Evolutionary conservation across 2,329 filamentous ascomycete species (phyloP), one percentile per base, ranked within the genome.

Genomic region (Cadophora gregata): DNA sequence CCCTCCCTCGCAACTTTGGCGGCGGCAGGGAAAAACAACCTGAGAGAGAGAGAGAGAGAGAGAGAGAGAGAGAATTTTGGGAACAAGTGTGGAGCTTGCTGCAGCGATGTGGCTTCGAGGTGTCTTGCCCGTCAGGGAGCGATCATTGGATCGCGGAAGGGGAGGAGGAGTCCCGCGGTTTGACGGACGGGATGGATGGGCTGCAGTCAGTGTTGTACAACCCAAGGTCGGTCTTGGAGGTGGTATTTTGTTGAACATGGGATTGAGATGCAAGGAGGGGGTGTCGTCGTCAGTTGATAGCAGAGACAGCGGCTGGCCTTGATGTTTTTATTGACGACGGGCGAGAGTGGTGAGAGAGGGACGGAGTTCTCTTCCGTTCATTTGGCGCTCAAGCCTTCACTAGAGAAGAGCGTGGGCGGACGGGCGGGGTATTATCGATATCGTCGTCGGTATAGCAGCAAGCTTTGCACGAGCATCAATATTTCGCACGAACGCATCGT

Each of bases 261-360:
- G n/a, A 33, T 56, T 56, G 53, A 31, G 53, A 56, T 56, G 31
- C 12, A 55, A 55, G 53, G n/a, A 24, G 53, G 33, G n/a, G 7
- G 31, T 14, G 33, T 10, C 9, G 14, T 36, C 31, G 29, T 16
- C 51, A 16, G 16, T 55, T 6, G 5, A 3, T 24, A 21, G 51
- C 27, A 55, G 51, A 55, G 29, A 55, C 51, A 33, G 27, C 27
- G 51, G 51, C 51, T 55, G 7, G 47, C 14, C 5, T 51, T 29
- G 24, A 16, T n/a, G n/a, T n/a, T n/a, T 27, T 27, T 51, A 2
- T 1, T 29, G 48, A 51, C 27, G 24, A 14, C 19, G 12, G 38
- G 19, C 1, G 10, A 19, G 19, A 42, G 16, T 16, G 38, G 38
- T 16, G 38, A 42, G 16, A 42, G 38, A n/a, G 38, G 12, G 12